Evolutionary conservation across 2,329 filamentous ascomycete genomes (phyloP), one percentile per base, ranked within the genome.

Genomic region (Colletotrichum sp.): DNA sequence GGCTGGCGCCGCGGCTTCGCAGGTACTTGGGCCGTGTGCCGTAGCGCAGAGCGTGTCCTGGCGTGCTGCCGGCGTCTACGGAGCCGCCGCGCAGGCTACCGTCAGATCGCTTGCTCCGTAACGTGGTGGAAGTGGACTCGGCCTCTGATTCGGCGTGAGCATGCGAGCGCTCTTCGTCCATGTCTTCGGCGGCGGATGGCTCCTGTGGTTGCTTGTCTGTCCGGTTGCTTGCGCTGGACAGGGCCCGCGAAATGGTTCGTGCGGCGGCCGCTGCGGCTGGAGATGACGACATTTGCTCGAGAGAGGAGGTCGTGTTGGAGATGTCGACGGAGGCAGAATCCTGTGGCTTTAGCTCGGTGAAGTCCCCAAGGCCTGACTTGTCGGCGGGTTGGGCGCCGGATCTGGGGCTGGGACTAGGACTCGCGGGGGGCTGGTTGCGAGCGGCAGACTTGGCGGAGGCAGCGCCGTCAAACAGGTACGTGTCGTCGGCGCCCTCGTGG

Each of bases 241-340:
- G 83, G 14, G 87, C 88, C 67, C 89, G 86, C 2, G 90, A 91
- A 16, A 90, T 83, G 5, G 87, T 88, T 73, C 90, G 85, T 34
- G 88, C 89, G 6, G 89, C 87, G 1, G 89, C 89, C 5, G 90
- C 90, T 9, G 88, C 87, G 0, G 90, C 89, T 9, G 90, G 90
- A 12, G 90, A 91, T 9, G 90, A 91, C 10, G 87, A 89, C 79
- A 92, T 85, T 26, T 83, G 86, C 78, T 92, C 90, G 26, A 91
- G 84, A 26, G 84, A 84, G 10, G 88, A 89, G 2, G 90, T 91
- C 3, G 85, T 87, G 77, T 87, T 84, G 69, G 82, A 82, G 24
- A 79, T 79, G 36, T 82, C 80, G n/a, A 80, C 83, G 28, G 78
- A 75, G 24, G 80, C 79, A n/a, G 76, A 73, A 26, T 79, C 79